Evolutionary conservation across 140 eudicot genomes (phyloP).

Genomic region (Anethum foeniculum): DNA sequence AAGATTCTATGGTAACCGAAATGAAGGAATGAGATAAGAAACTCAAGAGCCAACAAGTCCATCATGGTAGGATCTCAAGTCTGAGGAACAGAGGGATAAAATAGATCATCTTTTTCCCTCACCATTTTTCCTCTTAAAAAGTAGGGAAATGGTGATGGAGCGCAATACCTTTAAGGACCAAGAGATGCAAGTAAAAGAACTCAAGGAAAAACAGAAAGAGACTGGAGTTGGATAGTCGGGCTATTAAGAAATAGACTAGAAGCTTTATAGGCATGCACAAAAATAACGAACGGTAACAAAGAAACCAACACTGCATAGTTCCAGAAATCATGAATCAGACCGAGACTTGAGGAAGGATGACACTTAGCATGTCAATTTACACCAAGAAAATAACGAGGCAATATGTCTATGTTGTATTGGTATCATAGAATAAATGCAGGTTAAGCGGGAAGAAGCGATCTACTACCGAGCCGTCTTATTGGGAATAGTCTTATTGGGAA

Average conservation of each 20-base stretch:
- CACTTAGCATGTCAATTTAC: background rate
- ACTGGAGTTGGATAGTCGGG: background rate
- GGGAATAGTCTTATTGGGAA: no score
- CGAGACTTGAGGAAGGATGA: background rate
- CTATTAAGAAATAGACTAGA: background rate
- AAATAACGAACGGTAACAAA: background rate
- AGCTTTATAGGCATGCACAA: background rate
- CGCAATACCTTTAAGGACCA: constrained; percentile 20
- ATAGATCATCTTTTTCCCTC: constrained; percentile 21
- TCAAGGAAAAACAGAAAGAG: background rate
- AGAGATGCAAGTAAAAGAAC: constrained; percentile 22
- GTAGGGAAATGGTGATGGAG: constrained; percentile 49
- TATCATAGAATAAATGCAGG: background rate
- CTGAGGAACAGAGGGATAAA: constrained; percentile 20
- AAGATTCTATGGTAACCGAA: constrained; percentile 11
- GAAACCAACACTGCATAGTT: background rate
- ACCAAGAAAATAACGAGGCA: background rate
- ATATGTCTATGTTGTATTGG: background rate
- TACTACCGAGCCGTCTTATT: no score
- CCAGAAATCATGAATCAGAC: background rate
- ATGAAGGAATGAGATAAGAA: background rate
- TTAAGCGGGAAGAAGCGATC: background rate
- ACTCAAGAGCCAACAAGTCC: constrained; percentile 14
- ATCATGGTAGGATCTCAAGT: constrained; percentile 16
- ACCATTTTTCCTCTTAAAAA: constrained; percentile 48